These are phyloP conservation scores for Claviceps monticola DNA, from an alignment of 2,329 filamentous ascomycete genomes.

Conservation along the genomic window DNA sequence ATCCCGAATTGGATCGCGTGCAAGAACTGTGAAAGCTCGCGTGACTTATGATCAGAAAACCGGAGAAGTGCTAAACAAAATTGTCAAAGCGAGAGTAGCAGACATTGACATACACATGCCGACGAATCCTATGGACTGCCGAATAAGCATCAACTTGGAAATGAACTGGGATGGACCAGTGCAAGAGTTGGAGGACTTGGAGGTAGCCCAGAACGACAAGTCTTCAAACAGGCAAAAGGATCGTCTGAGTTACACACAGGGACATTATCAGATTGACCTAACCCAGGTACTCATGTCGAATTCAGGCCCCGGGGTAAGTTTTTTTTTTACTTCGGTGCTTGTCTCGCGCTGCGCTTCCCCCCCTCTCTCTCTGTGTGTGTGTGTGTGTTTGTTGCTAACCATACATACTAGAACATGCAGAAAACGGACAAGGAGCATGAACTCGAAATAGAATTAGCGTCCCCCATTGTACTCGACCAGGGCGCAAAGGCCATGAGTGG, in stretches of 20 bases:
- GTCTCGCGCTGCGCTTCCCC: not conserved
- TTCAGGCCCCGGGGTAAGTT: slow-evolving; percentile 23
- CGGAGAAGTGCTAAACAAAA: slow-evolving; percentile 58
- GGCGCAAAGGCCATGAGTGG: slow-evolving; percentile 39
- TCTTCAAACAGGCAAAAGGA: slow-evolving; percentile 66
- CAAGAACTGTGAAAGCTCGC: slow-evolving; percentile 33
- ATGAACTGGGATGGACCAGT: slow-evolving; percentile 67
- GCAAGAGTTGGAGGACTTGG: slow-evolving; percentile 35
- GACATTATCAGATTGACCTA: slow-evolving; percentile 79
- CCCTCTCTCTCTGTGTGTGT: not conserved
- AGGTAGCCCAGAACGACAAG: slow-evolving; percentile 22
- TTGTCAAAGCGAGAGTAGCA: slow-evolving; percentile 79
- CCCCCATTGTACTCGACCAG: slow-evolving; percentile 49
- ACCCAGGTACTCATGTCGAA: slow-evolving; percentile 62
- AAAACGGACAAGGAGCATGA: slow-evolving; percentile 57
- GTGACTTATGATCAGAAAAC: slow-evolving; percentile 67
- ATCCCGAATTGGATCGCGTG: slow-evolving; percentile 38
- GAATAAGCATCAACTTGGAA: slow-evolving; percentile 89
- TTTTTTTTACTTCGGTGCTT: not conserved
- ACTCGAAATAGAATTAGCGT: slow-evolving; percentile 64
- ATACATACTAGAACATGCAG: slow-evolving; percentile 20
- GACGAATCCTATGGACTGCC: slow-evolving; percentile 66
- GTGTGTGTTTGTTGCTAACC: not conserved
- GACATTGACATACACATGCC: slow-evolving; percentile 85
- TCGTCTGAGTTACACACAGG: slow-evolving; percentile 77